These are phyloP conservation scores for Penicillium paxilli DNA, from an alignment of 495 filamentous ascomycete genomes.

Conservation along the genomic window DNA sequence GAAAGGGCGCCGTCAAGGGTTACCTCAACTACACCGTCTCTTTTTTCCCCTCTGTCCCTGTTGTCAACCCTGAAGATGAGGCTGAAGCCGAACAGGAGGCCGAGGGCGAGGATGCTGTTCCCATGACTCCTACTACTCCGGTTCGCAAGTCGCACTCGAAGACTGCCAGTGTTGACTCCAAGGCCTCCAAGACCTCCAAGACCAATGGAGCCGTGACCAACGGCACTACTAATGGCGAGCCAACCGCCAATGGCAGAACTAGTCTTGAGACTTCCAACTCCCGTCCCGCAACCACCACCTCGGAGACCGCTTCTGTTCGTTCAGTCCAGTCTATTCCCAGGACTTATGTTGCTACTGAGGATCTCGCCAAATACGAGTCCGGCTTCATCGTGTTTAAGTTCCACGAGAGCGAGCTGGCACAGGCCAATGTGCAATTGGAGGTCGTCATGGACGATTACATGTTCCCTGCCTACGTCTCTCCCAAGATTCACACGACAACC, in stretches of 20 bases:
- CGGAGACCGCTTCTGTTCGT: slow-evolving; percentile 37
- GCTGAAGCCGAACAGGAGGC: slow-evolving; percentile 60
- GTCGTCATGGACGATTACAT: slow-evolving; percentile 92
- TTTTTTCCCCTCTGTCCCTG: slow-evolving; percentile 86
- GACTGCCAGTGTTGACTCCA: slow-evolving; percentile 7
- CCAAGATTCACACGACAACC: slow-evolving; percentile 63
- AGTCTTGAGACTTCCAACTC: slow-evolving; percentile 39
- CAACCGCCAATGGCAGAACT: slow-evolving; percentile 30
- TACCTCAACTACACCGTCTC: slow-evolving; percentile 78
- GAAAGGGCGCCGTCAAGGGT: slow-evolving; percentile 72
- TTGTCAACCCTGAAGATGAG: slow-evolving; percentile 93
- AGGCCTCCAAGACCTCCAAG: slow-evolving; percentile 20
- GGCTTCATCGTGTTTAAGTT: slow-evolving; percentile 94
- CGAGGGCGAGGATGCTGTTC: slow-evolving; percentile 41
- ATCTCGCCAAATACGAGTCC: slow-evolving; percentile 81
- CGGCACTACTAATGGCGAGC: slow-evolving; percentile 30
- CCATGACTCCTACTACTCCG: slow-evolving; percentile 23
- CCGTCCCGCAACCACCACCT: slow-evolving; percentile 28
- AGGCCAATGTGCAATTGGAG: slow-evolving; percentile 76
- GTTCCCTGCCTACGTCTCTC: slow-evolving; percentile 84
- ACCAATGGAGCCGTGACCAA: slow-evolving; percentile 22
- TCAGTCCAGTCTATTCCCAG: slow-evolving; percentile 65
- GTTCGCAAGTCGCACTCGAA: slow-evolving; percentile 37
- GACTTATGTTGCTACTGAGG: slow-evolving; percentile 72
- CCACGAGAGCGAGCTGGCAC: slow-evolving; percentile 79